A percentile compares a stretch with the other conserved stretches of the same genome.
These are phyloP conservation scores for Mycena capillaripes DNA, from an alignment of 768 basidiomycete species.

Conservation along the genomic window DNA sequence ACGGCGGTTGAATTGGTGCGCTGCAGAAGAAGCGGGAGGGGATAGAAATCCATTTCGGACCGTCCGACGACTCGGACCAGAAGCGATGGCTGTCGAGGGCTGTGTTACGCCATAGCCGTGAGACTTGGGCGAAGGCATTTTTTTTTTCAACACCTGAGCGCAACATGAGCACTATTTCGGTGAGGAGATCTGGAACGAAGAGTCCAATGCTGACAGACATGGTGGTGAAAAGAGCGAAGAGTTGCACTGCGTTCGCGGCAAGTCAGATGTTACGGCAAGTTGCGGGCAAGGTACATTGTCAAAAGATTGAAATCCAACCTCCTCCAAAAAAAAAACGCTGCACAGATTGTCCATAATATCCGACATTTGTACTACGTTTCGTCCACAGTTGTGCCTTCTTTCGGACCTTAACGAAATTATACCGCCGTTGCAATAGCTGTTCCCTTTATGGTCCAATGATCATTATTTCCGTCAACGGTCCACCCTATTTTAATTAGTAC, in stretches of 20 bases:
- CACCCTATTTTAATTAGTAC: background rate
- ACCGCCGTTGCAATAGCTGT: background rate
- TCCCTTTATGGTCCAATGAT: background rate
- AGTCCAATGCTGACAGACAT: background rate
- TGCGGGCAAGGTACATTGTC: too few relatives aligned
- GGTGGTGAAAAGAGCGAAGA: background rate
- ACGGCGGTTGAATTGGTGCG: background rate
- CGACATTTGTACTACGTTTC: too few relatives aligned
- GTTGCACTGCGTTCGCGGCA: too few relatives aligned
- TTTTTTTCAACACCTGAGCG: background rate
- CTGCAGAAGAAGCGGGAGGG: background rate
- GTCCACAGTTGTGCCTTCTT: too few relatives aligned
- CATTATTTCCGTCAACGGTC: background rate
- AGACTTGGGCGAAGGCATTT: slow-evolving; percentile 6
- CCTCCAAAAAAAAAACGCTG: too few relatives aligned
- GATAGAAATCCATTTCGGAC: background rate
- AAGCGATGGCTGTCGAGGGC: slow-evolving; percentile 1
- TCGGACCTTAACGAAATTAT: too few relatives aligned
- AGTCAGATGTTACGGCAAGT: too few relatives aligned
- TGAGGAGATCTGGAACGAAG: background rate
- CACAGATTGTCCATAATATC: too few relatives aligned
- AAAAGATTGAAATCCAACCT: too few relatives aligned
- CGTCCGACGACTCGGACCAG: background rate
- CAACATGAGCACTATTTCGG: background rate
- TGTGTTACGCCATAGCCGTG: background rate